Conservation (phyloP, 129 eudicot genomes). For the Escallonia rubra region DNA sequence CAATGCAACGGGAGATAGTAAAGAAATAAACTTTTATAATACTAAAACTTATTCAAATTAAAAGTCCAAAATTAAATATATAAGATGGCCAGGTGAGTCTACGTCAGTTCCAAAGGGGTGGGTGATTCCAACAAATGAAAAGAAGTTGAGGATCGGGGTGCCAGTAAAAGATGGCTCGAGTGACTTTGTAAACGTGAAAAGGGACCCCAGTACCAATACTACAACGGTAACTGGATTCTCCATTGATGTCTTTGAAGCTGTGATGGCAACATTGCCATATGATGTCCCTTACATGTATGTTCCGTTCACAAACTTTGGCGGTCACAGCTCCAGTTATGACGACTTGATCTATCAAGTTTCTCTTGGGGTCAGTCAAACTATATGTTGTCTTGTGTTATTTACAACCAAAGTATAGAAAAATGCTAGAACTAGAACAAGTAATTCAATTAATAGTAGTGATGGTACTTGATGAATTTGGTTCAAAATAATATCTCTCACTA, state of each 20-base stretch:
- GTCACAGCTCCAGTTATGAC: neutral
- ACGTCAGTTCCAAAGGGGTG: conserved; percentile 18
- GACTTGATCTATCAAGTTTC: conserved; percentile 16
- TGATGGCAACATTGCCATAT: neutral
- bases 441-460: too few species aligned
- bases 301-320: conserved; percentile 18
- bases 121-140: conserved; percentile 15
- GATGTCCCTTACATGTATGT: conserved; percentile 14
- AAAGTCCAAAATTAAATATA: neutral
- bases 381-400: conserved; percentile 12
- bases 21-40: neutral
- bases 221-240: conserved; percentile 9
- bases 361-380: conserved; percentile 12
- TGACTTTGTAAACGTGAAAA: neutral
- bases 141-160: conserved; percentile 7
- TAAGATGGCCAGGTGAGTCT: conserved; percentile 17
- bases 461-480: neutral
- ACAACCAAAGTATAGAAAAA: conserved; percentile 5
- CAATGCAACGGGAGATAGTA: neutral
- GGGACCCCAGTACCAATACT: too few species aligned
- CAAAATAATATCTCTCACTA: neutral
- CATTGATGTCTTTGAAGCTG: conserved; percentile 29
- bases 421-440: conserved; percentile 3
- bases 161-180: conserved; percentile 11
- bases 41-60: neutral